Percentiles rank a stretch among this genome's conserved stretches.
These are phyloP conservation scores for Amanita rubescens DNA, from an alignment of 768 basidiomycete genomes.

Conservation along the genomic window DNA sequence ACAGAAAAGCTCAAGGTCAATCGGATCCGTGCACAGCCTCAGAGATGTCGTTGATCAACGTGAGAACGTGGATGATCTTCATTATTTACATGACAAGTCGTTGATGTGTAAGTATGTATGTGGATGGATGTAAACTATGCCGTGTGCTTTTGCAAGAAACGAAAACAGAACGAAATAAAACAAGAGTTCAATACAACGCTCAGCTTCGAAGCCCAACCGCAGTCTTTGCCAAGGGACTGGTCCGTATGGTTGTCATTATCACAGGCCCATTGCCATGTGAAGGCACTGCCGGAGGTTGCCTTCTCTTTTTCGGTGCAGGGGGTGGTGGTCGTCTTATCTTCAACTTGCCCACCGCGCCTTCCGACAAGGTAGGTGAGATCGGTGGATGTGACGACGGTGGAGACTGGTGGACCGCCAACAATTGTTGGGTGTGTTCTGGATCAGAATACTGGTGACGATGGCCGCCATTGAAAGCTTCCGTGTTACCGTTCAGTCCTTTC, in stretches of 20 bases:
- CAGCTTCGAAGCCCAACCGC: neutral
- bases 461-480: neutral
- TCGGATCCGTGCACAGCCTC: no score
- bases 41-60: no score
- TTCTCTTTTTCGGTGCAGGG: constrained; percentile 58
- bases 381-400: constrained; percentile 7
- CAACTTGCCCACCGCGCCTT: constrained; percentile 11
- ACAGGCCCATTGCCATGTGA: constrained; percentile 39
- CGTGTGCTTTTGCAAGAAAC: no score
- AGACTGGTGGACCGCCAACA: neutral
- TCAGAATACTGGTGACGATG: neutral
- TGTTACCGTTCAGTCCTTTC: no score
- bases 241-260: constrained; percentile 53
- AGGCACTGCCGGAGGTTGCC: constrained; percentile 70
- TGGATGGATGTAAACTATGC: neutral
- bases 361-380: constrained; percentile 15
- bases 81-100: no score
- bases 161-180: no score
- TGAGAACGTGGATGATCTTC: no score
- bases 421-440: neutral
- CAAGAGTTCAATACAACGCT: neutral
- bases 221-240: constrained; percentile 24
- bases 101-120: neutral
- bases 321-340: constrained; percentile 45
- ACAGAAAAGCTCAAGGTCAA: no score